phyloP scores from a whole-genome alignment of 148 eudicot genomes.

The Arctostaphylos glauca region DNA sequence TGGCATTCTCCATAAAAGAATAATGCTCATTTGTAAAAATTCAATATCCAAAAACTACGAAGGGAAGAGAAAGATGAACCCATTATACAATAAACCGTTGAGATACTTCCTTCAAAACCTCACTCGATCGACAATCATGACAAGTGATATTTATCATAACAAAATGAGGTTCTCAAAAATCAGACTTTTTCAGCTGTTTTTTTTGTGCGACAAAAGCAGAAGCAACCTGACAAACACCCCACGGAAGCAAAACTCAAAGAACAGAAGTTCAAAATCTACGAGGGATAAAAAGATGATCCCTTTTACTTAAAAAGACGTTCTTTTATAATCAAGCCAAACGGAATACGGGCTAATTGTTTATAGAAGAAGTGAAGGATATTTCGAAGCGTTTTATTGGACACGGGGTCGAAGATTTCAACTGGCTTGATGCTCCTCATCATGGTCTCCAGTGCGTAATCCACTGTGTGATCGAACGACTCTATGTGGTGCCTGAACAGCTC shows the following conservation, averaged over 20 bases:
- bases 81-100: too few species aligned
- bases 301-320: background rate
- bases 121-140: too few species aligned
- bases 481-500: slow-evolving; percentile 78
- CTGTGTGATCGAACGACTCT: slow-evolving; percentile 67
- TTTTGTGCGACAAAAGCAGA: background rate
- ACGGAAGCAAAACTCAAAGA: background rate
- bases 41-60: too few species aligned
- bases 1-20: too few species aligned
- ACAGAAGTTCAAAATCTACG: background rate
- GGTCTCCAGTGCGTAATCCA: slow-evolving; percentile 45
- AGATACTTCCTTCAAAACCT: too few species aligned
- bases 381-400: slow-evolving; percentile 42
- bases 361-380: slow-evolving; percentile 64
- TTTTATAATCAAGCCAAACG: background rate
- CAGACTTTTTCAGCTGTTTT: background rate
- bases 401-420: slow-evolving; percentile 44
- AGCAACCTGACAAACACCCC: background rate
- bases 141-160: too few species aligned
- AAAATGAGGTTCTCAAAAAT: background rate
- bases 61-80: too few species aligned
- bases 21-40: too few species aligned
- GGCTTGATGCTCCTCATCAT: slow-evolving; percentile 52
- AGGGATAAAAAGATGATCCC: background rate
- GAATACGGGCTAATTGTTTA: background rate